Percentiles rank a stretch among this genome's conserved stretches.
Conservation (phyloP, 106 monocot genomes). For the Vanilla planifolia region DNA sequence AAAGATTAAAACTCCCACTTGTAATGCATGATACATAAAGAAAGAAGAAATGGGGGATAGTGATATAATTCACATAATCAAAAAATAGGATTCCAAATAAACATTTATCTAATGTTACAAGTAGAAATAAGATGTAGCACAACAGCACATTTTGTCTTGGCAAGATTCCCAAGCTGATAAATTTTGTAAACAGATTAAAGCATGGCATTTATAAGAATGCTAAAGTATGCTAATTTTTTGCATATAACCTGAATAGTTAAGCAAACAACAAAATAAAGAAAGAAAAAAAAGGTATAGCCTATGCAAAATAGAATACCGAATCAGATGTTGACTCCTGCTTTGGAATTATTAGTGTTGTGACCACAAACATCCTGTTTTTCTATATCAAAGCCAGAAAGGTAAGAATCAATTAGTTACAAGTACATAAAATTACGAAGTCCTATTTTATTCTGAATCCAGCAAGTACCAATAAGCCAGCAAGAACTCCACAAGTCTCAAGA, state of each 20-base stretch:
- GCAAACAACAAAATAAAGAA: slow-evolving; percentile 3
- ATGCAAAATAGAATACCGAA: slow-evolving; percentile 45
- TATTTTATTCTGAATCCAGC: not conserved
- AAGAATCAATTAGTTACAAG: slow-evolving; percentile 1
- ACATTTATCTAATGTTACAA: not conserved
- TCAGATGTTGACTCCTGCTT: slow-evolving; percentile 97
- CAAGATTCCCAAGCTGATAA: not conserved
- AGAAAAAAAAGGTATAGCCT: not conserved
- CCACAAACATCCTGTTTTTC: slow-evolving; percentile 87
- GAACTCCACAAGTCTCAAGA: slow-evolving; percentile 98
- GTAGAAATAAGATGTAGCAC: not conserved
- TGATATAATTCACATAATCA: not conserved
- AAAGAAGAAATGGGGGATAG: not conserved
- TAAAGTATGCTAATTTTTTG: not conserved
- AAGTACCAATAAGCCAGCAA: slow-evolving; percentile 93
- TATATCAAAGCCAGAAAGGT: slow-evolving; percentile 26
- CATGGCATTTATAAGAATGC: not conserved
- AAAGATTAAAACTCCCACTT: too few relatives aligned
- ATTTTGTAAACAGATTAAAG: not conserved
- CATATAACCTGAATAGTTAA: not conserved
- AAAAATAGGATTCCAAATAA: not conserved
- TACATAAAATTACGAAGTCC: not conserved
- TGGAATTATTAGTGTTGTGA: slow-evolving; percentile 88
- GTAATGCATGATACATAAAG: too few relatives aligned
- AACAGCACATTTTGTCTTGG: not conserved